Conservation (phyloP, 2,329 filamentous ascomycete genomes). For the Exophiala viscosa region DNA sequence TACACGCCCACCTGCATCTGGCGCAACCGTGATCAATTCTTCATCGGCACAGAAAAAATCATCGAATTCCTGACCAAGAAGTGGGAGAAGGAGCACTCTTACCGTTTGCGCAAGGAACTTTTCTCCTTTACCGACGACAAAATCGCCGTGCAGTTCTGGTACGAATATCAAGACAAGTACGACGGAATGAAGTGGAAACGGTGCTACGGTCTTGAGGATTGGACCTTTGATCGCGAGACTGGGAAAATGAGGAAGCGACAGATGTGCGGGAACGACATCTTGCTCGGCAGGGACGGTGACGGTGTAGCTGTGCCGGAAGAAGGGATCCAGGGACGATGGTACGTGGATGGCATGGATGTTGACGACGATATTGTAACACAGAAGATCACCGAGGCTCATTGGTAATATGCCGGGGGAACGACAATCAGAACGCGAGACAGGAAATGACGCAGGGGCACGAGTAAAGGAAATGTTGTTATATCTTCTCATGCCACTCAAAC, state of each 20-base stretch:
- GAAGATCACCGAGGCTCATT: conserved; percentile 28
- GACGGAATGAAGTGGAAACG: conserved; percentile 71
- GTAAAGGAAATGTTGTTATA: too few relatives aligned
- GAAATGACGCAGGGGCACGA: neutral
- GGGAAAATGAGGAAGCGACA: conserved; percentile 47
- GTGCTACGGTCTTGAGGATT: conserved; percentile 69
- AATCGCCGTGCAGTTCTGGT: conserved; percentile 91
- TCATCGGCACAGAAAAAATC: conserved; percentile 63
- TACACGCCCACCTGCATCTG: conserved; percentile 76
- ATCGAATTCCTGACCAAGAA: conserved; percentile 66
- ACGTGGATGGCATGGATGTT: conserved; percentile 42
- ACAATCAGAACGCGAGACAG: neutral
- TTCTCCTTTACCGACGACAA: conserved; percentile 50
- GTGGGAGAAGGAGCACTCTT: conserved; percentile 68
- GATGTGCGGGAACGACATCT: conserved; percentile 48
- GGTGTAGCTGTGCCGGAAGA: conserved; percentile 30
- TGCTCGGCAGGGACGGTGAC: conserved; percentile 41
- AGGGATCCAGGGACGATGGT: conserved; percentile 41
- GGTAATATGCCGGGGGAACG: conserved; percentile 7
- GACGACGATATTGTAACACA: conserved; percentile 32
- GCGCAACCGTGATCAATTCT: conserved; percentile 71
- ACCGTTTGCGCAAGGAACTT: conserved; percentile 75
- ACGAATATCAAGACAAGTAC: conserved; percentile 67
- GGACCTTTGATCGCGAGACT: conserved; percentile 41
- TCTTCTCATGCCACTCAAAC: too few relatives aligned